Evolutionary conservation across 1,284 basidiomycete species (phyloP).

Genomic region (Microbotryomycetes sp.): DNA sequence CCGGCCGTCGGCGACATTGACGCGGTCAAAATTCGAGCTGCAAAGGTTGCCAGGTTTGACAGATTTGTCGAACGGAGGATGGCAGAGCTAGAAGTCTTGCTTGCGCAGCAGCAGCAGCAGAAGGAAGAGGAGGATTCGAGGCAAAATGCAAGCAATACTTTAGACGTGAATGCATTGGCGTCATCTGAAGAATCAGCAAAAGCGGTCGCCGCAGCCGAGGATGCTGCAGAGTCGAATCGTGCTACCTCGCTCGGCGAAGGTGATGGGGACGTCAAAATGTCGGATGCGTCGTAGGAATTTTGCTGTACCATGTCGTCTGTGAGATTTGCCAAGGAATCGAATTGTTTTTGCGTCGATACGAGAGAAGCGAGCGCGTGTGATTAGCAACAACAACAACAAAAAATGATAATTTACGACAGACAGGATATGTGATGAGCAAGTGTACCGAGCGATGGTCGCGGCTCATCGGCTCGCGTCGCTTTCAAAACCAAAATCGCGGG

Average conservation of each 20-base stretch:
- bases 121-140: background rate
- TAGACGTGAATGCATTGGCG: background rate
- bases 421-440: background rate
- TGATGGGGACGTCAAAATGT: background rate
- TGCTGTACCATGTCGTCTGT: too few species aligned
- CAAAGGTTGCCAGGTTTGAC: background rate
- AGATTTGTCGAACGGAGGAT: constrained; percentile 10
- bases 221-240: background rate
- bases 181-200: background rate
- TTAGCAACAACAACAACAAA: background rate
- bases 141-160: background rate
- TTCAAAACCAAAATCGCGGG: too few species aligned
- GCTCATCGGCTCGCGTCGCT: too few species aligned
- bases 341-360: too few species aligned
- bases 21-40: background rate
- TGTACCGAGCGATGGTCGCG: background rate
- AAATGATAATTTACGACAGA: too few species aligned
- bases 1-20: background rate
- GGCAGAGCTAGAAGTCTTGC: background rate
- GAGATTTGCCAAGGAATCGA: too few species aligned
- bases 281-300: too few species aligned
- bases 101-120: too few species aligned
- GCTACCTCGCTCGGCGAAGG: background rate
- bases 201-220: background rate
- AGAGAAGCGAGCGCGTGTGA: too few species aligned